Evolutionary conservation across 2,329 filamentous ascomycete species (phyloP).

Genomic region (Aspergillus quadrilineatus): DNA sequence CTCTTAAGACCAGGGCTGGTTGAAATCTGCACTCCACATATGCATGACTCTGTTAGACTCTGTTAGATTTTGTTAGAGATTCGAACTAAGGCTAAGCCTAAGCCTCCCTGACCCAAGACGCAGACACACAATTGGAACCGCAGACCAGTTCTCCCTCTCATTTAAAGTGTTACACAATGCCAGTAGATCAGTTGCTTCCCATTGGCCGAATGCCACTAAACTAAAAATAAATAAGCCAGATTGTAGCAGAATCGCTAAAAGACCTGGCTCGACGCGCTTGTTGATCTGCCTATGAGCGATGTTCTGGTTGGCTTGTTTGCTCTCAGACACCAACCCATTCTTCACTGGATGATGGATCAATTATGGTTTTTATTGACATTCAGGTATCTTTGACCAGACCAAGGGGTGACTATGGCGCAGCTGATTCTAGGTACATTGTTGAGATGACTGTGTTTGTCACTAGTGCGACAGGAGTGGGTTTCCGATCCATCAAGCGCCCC

Average conservation of each 20-base stretch:
- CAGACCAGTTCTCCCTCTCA: slow-evolving; percentile 14
- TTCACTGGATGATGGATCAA: background rate
- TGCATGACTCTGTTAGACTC: background rate
- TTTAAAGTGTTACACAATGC: slow-evolving; percentile 23
- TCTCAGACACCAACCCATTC: background rate
- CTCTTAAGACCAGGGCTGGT: background rate
- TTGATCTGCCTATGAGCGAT: background rate
- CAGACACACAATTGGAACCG: background rate
- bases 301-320: slow-evolving; percentile 1
- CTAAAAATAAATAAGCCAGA: slow-evolving; percentile 24
- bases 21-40: slow-evolving; percentile 11
- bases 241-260: slow-evolving; percentile 7
- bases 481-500: slow-evolving; percentile 13
- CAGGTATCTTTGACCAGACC: background rate
- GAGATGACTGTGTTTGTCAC: slow-evolving; percentile 27
- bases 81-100: background rate
- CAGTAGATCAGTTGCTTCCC: slow-evolving; percentile 23
- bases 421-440: slow-evolving; percentile 10
- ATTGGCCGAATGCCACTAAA: slow-evolving; percentile 15
- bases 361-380: background rate
- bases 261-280: background rate
- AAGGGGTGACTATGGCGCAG: slow-evolving; percentile 1
- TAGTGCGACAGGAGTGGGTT: slow-evolving; percentile 27
- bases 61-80: background rate
- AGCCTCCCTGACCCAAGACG: background rate